phyloP scores from a whole-genome alignment of 2,329 filamentous ascomycete species.

The Trichocomaceae sp. region DNA sequence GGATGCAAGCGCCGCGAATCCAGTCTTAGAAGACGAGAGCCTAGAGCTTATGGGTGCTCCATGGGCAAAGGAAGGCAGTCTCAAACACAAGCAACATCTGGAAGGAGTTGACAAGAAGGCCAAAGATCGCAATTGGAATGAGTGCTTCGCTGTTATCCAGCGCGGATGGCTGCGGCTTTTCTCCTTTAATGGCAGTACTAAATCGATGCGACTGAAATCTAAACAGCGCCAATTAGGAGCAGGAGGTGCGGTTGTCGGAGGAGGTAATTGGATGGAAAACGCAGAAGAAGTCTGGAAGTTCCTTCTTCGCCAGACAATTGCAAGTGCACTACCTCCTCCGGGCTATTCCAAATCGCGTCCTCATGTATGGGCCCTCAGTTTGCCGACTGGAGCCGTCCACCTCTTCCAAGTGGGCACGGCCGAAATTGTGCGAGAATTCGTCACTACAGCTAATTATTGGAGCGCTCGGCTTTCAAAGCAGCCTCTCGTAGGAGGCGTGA shows the following conservation, averaged over 20 bases:
- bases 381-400: constrained; percentile 90
- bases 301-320: constrained; percentile 81
- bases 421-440: constrained; percentile 91
- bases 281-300: constrained; percentile 85
- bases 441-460: constrained; percentile 95
- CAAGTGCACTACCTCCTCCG: constrained; percentile 78
- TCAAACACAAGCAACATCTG: constrained; percentile 94
- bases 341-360: constrained; percentile 87
- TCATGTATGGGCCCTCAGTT: constrained; percentile 86
- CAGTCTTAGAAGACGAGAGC: constrained; percentile 83
- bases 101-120: constrained; percentile 85
- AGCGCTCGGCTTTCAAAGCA: constrained; percentile 90
- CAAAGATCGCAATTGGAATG: constrained; percentile 89
- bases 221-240: constrained; percentile 49
- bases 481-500: constrained; percentile 83
- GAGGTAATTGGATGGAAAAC: constrained; percentile 97
- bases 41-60: constrained; percentile 89
- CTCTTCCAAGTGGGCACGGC: constrained; percentile 96
- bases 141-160: constrained; percentile 93
- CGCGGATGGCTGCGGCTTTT: constrained; percentile 92
- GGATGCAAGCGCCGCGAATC: constrained; percentile 53
- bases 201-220: constrained; percentile 62
- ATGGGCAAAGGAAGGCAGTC: constrained; percentile 94
- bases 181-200: constrained; percentile 73
- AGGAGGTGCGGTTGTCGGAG: constrained; percentile 69